These are phyloP conservation scores for Vigna mungo DNA, from an alignment of 306 rosid species.

Conservation along the genomic window DNA sequence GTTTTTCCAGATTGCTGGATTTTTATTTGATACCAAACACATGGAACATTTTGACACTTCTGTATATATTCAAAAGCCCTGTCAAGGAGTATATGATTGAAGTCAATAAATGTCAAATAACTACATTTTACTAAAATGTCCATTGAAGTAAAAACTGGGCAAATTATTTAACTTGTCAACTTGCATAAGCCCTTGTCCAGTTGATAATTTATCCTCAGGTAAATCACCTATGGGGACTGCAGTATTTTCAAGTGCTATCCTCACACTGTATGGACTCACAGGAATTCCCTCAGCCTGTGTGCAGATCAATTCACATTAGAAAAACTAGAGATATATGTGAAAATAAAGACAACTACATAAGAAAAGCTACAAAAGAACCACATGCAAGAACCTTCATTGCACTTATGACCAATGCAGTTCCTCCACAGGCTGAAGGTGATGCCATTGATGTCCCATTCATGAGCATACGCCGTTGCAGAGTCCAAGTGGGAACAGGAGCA, in stretches of 20 bases:
- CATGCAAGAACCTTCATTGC: conserved; percentile 82
- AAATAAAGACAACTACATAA: conserved; percentile 39
- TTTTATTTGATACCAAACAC: conserved; percentile 78
- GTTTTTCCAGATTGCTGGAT: conserved; percentile 80
- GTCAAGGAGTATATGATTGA: conserved; percentile 45
- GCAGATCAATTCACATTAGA: conserved; percentile 40
- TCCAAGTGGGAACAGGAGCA: conserved; percentile 99
- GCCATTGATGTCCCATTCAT: conserved; percentile 99
- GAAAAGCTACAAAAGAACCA: conserved; percentile 39
- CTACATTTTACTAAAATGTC: conserved; percentile 33
- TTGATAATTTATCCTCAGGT: conserved; percentile 85
- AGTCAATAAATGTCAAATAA: conserved; percentile 32
- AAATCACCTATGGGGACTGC: conserved; percentile 72
- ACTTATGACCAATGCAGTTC: conserved; percentile 89
- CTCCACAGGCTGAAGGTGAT: conserved; percentile 99
- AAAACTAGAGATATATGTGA: conserved; percentile 33
- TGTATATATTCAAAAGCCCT: conserved; percentile 90
- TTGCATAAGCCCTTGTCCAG: conserved; percentile 99
- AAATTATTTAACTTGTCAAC: conserved; percentile 82
- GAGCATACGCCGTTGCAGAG: conserved; percentile 96
- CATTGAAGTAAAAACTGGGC: conserved; percentile 39
- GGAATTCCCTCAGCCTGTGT: conserved; percentile 86
- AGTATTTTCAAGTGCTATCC: conserved; percentile 95
- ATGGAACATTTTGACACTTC: conserved; percentile 67
- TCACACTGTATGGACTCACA: conserved; percentile 88